Conservation (phyloP, 306 rosid species). For the Corylus avellana region DNA sequence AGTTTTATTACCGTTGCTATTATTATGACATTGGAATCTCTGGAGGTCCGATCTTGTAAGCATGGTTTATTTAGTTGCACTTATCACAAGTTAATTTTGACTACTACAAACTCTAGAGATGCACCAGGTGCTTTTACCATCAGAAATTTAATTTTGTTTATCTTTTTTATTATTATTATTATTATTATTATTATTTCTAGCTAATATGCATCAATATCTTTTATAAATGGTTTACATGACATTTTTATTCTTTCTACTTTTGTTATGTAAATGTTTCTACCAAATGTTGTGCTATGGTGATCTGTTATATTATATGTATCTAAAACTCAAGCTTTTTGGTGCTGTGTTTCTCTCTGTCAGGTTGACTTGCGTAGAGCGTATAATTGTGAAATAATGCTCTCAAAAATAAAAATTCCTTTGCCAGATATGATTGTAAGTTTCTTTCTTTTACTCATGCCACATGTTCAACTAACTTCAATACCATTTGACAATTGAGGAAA, state of each 20-base stretch:
- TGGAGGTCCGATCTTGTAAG: background rate
- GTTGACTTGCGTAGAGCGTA: conserved; percentile 65
- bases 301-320: background rate
- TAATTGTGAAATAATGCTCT: conserved; percentile 65
- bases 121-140: background rate
- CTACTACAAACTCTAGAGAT: background rate
- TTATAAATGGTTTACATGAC: background rate
- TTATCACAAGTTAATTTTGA: background rate
- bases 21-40: background rate
- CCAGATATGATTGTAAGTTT: conserved; percentile 62
- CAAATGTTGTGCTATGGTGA: background rate
- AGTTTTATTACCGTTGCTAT: background rate
- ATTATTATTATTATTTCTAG: background rate
- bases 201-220: background rate
- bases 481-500: background rate
- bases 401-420: conserved; percentile 60
- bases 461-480: background rate
- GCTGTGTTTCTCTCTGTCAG: conserved; percentile 37
- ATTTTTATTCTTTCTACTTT: background rate
- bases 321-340: background rate
- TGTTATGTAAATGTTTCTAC: background rate
- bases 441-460: conserved; percentile 5
- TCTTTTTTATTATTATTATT: no score
- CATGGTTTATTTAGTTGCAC: background rate
- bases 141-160: background rate